Conservation (phyloP, 306 rosid genomes). For the Pyrus pyrifolia region DNA sequence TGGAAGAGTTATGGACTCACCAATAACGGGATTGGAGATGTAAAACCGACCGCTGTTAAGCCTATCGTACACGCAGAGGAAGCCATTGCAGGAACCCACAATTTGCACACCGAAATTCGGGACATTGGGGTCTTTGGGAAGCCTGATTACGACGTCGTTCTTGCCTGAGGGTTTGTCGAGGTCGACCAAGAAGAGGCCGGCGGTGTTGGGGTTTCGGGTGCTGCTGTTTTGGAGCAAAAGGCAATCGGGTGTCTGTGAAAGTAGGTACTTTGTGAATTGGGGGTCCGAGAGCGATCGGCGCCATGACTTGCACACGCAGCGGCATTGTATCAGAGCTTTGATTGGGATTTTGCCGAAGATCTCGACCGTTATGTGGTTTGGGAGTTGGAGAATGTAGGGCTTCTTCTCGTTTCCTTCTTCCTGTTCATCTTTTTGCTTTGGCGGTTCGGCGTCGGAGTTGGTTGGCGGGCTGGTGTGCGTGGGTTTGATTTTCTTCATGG, state of each 20-base stretch:
- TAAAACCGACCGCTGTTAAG: not conserved
- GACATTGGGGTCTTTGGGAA: not conserved
- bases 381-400: not conserved
- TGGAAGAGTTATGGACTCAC: not conserved
- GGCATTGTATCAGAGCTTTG: not conserved
- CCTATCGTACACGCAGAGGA: not conserved
- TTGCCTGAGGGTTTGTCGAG: not conserved
- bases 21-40: not conserved
- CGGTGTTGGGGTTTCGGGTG: not conserved
- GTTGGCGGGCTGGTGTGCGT: not conserved
- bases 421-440: not conserved
- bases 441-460: no score
- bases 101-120: not conserved
- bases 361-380: not conserved
- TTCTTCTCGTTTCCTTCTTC: not conserved
- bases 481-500: not conserved
- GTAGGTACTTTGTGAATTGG: not conserved
- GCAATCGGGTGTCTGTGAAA: not conserved
- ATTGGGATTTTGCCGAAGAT: constrained; percentile 1
- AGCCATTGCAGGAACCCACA: not conserved
- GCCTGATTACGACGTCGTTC: not conserved
- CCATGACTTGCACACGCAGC: constrained; percentile 6
- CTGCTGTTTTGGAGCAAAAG: not conserved
- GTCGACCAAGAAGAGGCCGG: not conserved
- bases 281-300: not conserved